Evolutionary conservation across 495 filamentous ascomycete genomes (phyloP).

Genomic region (Pseudevernia furfuracea): DNA sequence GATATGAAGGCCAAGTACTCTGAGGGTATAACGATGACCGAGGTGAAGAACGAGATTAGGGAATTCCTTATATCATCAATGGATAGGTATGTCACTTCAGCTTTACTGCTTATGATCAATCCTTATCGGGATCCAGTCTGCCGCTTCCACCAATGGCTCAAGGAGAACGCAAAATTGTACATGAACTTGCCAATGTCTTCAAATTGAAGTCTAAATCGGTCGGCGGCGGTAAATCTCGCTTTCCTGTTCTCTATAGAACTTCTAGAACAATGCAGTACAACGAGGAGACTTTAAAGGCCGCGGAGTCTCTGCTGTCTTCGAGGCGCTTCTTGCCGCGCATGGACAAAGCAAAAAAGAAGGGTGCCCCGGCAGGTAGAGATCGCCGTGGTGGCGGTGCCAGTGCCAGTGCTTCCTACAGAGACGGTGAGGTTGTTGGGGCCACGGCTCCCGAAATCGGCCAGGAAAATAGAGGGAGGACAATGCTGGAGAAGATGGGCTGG

Average conservation of each 20-base stretch:
- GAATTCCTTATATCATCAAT: conserved; percentile 58
- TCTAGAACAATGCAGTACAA: conserved; percentile 49
- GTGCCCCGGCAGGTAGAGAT: conserved; percentile 16
- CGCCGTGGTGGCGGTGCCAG: conserved; percentile 35
- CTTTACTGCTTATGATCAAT: conserved; percentile 1
- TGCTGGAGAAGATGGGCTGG: conserved; percentile 99
- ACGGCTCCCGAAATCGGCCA: conserved; percentile 73
- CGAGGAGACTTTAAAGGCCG: conserved; percentile 36
- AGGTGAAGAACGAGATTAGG: conserved; percentile 65
- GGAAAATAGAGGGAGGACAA: conserved; percentile 75
- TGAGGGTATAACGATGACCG: conserved; percentile 58
- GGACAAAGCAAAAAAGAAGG: conserved; percentile 24
- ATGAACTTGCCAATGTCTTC: conserved; percentile 62
- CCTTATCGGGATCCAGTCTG: conserved; percentile 44
- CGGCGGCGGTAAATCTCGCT: conserved; percentile 65
- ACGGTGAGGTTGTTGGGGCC: conserved; percentile 86
- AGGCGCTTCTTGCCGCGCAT: conserved; percentile 41
- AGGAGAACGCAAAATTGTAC: conserved; percentile 62
- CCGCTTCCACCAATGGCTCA: conserved; percentile 80
- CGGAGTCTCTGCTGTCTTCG: conserved; percentile 35
- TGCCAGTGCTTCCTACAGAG: conserved; percentile 53
- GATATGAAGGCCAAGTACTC: conserved; percentile 67
- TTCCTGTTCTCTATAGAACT: conserved; percentile 71
- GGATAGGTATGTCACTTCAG: conserved; percentile 48
- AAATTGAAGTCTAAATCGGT: conserved; percentile 75